Evolutionary conservation across 306 rosid genomes (phyloP), one percentile per base, ranked within the genome.

Genomic region (Crotalaria pallida): DNA sequence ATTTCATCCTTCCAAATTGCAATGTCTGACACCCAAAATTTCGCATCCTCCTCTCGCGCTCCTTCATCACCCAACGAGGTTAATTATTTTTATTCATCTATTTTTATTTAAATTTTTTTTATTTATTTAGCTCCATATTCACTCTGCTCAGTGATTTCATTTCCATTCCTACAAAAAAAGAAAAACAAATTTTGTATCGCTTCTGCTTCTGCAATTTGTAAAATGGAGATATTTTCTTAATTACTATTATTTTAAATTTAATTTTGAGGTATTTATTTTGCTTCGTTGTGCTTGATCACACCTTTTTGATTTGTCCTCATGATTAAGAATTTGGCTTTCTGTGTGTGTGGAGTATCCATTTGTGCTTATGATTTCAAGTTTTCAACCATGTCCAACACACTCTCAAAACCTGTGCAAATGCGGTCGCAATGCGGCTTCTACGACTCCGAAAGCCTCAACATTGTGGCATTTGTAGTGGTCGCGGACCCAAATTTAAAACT

Each of bases 11-110:
- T n/a, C n/a, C n/a, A n/a, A n/a, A n/a, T n/a, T 52, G n/a, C 79
- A 65, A 85, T 89, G 96, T 87, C 96, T 19, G 88, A 88, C 75
- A 66, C 21, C 41, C 84, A 82, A 27, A 80, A 77, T 57, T 58
- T 61, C 58, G 55, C 66, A n/a, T n/a, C n/a, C 6, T 49, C 82
- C 67, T 10, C 33, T 73, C 85, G 55, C 4, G 77, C 58, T 11
- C 66, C 58, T 69, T 74, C 81, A 18, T 74, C 81, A 34, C 81
- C 84, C 74, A 69, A 80, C 3, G 57, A 74, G 84, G 84, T 80
- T 18, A 12, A 21, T 8, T 8, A 13, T 34, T 10, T 0, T 17
- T 0, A 2, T 2, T 18, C 16, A 21, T 8, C 31, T 8, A 13
- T 34, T 10, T 0, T 17, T 0, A 2, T 2, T 27, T 48, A 4